Conservation (phyloP, 1,139 yeast species). For the Torulaspora globosa region DNA sequence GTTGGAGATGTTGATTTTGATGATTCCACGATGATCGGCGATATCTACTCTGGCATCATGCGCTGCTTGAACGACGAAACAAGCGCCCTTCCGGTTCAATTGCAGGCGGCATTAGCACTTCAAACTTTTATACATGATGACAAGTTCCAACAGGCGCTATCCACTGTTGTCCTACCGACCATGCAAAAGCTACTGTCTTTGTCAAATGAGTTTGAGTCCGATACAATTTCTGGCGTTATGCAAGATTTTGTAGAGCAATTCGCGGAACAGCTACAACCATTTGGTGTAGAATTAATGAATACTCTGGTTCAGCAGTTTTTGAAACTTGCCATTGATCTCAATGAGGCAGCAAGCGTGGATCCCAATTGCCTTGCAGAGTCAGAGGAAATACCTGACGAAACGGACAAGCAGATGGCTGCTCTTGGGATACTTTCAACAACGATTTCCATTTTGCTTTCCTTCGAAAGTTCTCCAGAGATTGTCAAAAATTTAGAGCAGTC, state of each 20-base stretch:
- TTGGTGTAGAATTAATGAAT: constrained; percentile 80
- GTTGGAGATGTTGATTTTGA: constrained; percentile 62
- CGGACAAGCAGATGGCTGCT: constrained; percentile 85
- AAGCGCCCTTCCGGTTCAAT: constrained; percentile 66
- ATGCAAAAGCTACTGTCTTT: constrained; percentile 75
- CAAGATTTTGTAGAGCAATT: constrained; percentile 92
- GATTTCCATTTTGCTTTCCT: constrained; percentile 78
- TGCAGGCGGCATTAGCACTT: constrained; percentile 80
- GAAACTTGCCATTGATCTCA: constrained; percentile 65
- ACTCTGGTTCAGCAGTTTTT: constrained; percentile 78
- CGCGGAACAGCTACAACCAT: constrained; percentile 86
- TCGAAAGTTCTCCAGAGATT: constrained; percentile 74
- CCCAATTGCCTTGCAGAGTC: constrained; percentile 46
- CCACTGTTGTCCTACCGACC: constrained; percentile 67
- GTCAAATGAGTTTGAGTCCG: constrained; percentile 81
- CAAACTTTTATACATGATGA: constrained; percentile 70
- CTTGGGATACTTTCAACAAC: constrained; percentile 82
- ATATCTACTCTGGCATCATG: constrained; percentile 64
- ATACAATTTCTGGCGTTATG: constrained; percentile 83
- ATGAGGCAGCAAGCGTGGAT: constrained; percentile 54
- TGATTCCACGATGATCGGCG: constrained; percentile 47
- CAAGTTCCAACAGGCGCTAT: constrained; percentile 63
- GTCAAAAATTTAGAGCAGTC: constrained; percentile 66
- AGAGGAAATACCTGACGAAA: constrained; percentile 45
- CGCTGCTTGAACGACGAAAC: constrained; percentile 51